A percentile compares a stretch with the other conserved stretches of the same genome.
Evolutionary conservation across 768 basidiomycete species (phyloP).

Genomic region (Suillus americanus): DNA sequence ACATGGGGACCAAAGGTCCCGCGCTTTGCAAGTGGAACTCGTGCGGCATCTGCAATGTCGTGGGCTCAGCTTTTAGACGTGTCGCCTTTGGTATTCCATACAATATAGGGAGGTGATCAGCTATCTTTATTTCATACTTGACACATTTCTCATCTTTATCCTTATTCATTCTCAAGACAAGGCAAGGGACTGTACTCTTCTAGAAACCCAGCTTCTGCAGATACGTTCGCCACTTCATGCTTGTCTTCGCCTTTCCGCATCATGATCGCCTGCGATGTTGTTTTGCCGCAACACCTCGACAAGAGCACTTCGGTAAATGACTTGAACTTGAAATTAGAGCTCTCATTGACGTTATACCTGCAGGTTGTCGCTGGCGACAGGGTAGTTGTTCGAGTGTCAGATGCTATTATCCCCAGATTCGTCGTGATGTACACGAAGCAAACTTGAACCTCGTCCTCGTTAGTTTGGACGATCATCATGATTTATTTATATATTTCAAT

Average conservation of each 20-base stretch:
- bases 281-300: slow-evolving; percentile 34
- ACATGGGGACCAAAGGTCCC: slow-evolving; percentile 55
- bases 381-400: slow-evolving; percentile 52
- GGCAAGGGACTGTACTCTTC: slow-evolving; percentile 67
- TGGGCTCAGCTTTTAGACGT: slow-evolving; percentile 54
- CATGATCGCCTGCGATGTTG: slow-evolving; percentile 58
- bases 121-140: slow-evolving; percentile 5
- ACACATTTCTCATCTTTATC: slow-evolving; percentile 5
- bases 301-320: slow-evolving; percentile 25
- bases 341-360: slow-evolving; percentile 26
- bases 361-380: slow-evolving; percentile 49
- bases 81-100: slow-evolving; percentile 55
- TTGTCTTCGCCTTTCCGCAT: slow-evolving; percentile 66
- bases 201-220: slow-evolving; percentile 56
- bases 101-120: slow-evolving; percentile 54
- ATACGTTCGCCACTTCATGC: slow-evolving; percentile 64
- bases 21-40: slow-evolving; percentile 56
- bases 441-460: slow-evolving; percentile 11
- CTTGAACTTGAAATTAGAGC: slow-evolving; percentile 2
- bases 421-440: slow-evolving; percentile 57
- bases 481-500: background rate
- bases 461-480: background rate
- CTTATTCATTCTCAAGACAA: slow-evolving; percentile 36
- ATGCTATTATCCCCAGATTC: slow-evolving; percentile 58
- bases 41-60: slow-evolving; percentile 63